Evolutionary conservation across 495 filamentous ascomycete genomes (phyloP), one percentile per base, ranked within the genome.

Genomic region (Penicillium ochrochloron): DNA sequence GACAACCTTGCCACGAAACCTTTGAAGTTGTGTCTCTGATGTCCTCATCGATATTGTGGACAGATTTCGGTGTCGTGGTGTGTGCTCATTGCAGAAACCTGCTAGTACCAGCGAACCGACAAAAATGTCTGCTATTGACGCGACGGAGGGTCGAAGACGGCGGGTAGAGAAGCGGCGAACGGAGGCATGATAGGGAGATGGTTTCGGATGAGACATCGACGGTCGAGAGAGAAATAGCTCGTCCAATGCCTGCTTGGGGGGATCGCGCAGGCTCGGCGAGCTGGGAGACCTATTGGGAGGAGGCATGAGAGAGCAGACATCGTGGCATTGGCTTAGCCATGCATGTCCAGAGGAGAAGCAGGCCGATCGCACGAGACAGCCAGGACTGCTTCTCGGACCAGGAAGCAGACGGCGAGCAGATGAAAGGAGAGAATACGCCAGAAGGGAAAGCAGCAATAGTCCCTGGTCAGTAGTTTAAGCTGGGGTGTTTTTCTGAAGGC

Each of bases 241-340:
- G 64, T 76, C 79, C 68, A 74, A 71, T 65, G 71, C 75, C 79
- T 81, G 73, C 73, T 79, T 81, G 66, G 79, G 75, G 70, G 76
- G 67, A 68, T 76, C 63, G 75, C 81, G 76, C 77, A 82, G 75
- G 76, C 78, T 81, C 73, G 80, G 77, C 70, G 83, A 80, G 76
- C 80, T 78, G 69, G 81, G 78, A 74, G 76, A 78, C 75, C 77
- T 79, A 79, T 77, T 79, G 78, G 83, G 74, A 75, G 80, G 74
- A 86, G 85, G 85, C 88, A 91, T 89, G 85, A 83, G 83, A 81
- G 66, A 76, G 70, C 79, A 77, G 76, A 80, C 88, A 91, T 91
- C 60, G 77, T 89, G 84, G 79, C 77, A 83, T 78, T 62, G 61
- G 69, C 51, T 78, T 65, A 79, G 65, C 78, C 72, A 68, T 75